Conservation (phyloP, 108 stramenopile species). For the Aurantiochytrium sp. region DNA sequence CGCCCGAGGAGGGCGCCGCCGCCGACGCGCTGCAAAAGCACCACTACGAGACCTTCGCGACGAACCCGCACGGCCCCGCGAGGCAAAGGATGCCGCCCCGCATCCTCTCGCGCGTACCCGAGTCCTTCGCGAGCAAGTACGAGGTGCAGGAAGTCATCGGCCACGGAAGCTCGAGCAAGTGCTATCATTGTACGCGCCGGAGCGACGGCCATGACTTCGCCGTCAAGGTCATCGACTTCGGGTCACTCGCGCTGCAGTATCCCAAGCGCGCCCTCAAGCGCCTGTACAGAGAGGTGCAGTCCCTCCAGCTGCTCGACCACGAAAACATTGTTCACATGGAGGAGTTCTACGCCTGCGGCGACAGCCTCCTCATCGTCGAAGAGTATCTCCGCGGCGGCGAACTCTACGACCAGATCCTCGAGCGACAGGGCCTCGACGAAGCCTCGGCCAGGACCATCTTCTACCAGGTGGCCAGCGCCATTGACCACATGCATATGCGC, state of each 20-base stretch:
- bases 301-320: conserved; percentile 31
- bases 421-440: not conserved
- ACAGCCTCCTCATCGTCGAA: conserved; percentile 2
- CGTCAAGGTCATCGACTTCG: conserved; percentile 16
- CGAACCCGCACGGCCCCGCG: no score
- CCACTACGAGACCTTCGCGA: no score
- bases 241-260: not conserved
- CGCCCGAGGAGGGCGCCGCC: no score
- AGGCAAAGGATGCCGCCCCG: not conserved
- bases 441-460: not conserved
- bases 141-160: conserved; percentile 14
- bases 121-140: not conserved
- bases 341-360: not conserved
- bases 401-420: conserved; percentile 1
- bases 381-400: not conserved
- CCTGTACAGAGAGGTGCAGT: not conserved
- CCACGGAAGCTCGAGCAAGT: conserved; percentile 10
- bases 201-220: conserved; percentile 54
- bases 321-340: conserved; percentile 25
- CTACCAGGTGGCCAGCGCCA: conserved; percentile 17
- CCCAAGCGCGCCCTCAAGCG: not conserved
- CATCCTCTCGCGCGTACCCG: not conserved
- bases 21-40: no score
- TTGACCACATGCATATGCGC: conserved; percentile 46
- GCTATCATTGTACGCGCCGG: conserved; percentile 50